These are phyloP conservation scores for Xylariomycetidae sp. DNA, from an alignment of 2,329 filamentous ascomycete genomes.

Conservation along the genomic window DNA sequence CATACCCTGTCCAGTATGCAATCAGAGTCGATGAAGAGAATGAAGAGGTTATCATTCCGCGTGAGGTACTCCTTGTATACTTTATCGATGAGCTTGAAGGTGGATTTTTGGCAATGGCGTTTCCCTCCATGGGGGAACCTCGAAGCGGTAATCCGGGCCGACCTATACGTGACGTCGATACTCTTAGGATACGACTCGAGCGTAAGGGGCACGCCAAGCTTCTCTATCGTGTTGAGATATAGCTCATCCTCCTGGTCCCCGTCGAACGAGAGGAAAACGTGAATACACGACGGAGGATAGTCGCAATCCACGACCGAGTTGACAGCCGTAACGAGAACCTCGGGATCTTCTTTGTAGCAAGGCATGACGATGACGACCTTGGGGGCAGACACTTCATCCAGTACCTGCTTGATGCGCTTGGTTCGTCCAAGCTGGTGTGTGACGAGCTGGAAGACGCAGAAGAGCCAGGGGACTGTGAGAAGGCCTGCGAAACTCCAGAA, in stretches of 20 bases:
- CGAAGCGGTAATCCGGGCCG: conserved; percentile 82
- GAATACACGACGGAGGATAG: conserved; percentile 86
- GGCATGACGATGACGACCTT: conserved; percentile 97
- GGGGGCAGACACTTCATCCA: conserved; percentile 81
- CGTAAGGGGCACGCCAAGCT: conserved; percentile 74
- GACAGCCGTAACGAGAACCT: conserved; percentile 77
- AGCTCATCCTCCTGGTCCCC: conserved; percentile 84
- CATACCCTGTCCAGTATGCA: conserved; percentile 90
- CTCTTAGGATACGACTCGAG: conserved; percentile 78
- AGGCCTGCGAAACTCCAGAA: conserved; percentile 90
- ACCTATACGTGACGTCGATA: conserved; percentile 83
- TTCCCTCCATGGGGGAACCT: conserved; percentile 93
- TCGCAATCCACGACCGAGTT: conserved; percentile 92
- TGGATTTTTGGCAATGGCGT: conserved; percentile 86
- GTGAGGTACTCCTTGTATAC: conserved; percentile 85
- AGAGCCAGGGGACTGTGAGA: conserved; percentile 83
- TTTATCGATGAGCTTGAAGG: conserved; percentile 88
- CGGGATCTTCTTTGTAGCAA: conserved; percentile 87
- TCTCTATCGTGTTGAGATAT: conserved; percentile 80
- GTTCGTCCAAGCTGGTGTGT: conserved; percentile 79
- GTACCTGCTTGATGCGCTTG: conserved; percentile 75
- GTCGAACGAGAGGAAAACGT: conserved; percentile 94
- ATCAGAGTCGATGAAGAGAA: conserved; percentile 96
- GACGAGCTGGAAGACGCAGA: conserved; percentile 88
- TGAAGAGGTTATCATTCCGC: conserved; percentile 86